phyloP scores from a whole-genome alignment of 192 early-diverging fungal genomes.

The Backusella circina region DNA sequence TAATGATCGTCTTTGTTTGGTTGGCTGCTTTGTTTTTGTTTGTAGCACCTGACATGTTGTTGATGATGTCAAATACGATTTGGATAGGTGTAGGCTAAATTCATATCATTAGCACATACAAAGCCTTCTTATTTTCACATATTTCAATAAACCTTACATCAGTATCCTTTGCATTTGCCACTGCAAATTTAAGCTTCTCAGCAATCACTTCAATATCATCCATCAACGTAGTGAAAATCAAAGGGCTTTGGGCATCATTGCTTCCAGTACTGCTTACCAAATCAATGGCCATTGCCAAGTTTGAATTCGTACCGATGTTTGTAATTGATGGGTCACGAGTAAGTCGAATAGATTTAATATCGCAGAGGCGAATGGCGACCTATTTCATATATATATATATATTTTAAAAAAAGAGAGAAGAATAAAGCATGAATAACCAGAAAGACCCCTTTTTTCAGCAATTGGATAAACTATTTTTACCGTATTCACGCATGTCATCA shows the following conservation, averaged over 20 bases:
- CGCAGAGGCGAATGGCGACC: conserved; percentile 40
- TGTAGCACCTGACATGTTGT: conserved; percentile 21
- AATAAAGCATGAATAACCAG: too few species aligned
- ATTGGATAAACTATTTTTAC: conserved; percentile 22
- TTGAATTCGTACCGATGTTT: conserved; percentile 20
- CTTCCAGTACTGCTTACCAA: not conserved
- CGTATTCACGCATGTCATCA: conserved; percentile 62
- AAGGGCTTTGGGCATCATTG: conserved; percentile 5
- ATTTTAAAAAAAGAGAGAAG: not conserved
- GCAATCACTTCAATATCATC: conserved; percentile 34
- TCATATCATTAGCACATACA: not conserved
- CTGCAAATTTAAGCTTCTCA: conserved; percentile 27
- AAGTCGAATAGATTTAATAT: conserved; percentile 38
- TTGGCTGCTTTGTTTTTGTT: conserved; percentile 10
- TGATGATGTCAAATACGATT: conserved; percentile 20
- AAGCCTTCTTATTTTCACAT: not conserved
- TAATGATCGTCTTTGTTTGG: conserved; percentile 19
- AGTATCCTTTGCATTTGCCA: conserved; percentile 23
- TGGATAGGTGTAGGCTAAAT: conserved; percentile 21
- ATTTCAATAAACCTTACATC: not conserved
- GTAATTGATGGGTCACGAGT: conserved; percentile 27
- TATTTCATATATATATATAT: too few species aligned
- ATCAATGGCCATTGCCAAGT: conserved; percentile 24
- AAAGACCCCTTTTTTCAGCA: not conserved
- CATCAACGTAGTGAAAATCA: conserved; percentile 28